Evolutionary conservation across 106 monocot genomes (phyloP).

Genomic region (Dendrobium huoshanense): DNA sequence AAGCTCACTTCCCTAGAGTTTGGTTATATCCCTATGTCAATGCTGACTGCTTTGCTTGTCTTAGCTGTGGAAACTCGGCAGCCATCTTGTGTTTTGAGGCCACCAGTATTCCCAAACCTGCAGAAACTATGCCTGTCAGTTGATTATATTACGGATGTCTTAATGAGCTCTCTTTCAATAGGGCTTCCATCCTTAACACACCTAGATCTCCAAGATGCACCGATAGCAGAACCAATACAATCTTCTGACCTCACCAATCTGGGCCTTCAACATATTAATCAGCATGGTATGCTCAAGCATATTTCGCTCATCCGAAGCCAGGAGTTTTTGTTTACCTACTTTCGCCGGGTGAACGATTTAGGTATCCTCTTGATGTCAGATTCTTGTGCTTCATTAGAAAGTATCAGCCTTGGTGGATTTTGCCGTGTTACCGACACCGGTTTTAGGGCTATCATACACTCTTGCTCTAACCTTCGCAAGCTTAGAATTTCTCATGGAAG

Average conservation of each 20-base stretch:
- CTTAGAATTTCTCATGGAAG: slow-evolving; percentile 76
- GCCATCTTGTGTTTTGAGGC: slow-evolving; percentile 14
- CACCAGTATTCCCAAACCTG: slow-evolving; percentile 51
- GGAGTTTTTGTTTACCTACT: slow-evolving; percentile 71
- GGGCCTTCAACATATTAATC: slow-evolving; percentile 79
- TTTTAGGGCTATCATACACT: slow-evolving; percentile 80
- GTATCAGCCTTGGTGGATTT: slow-evolving; percentile 83
- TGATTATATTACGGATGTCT: slow-evolving; percentile 67
- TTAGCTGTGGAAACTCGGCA: slow-evolving; percentile 16
- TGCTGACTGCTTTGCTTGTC: slow-evolving; percentile 52
- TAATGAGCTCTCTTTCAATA: slow-evolving; percentile 55
- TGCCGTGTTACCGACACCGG: slow-evolving; percentile 89
- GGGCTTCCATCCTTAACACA: slow-evolving; percentile 55
- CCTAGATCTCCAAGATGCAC: slow-evolving; percentile 93
- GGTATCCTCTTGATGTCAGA: slow-evolving; percentile 79
- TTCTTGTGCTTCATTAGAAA: slow-evolving; percentile 69
- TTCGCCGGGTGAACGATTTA: slow-evolving; percentile 80
- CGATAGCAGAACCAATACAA: slow-evolving; percentile 48
- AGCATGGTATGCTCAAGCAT: slow-evolving; percentile 68
- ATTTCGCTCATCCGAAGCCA: slow-evolving; percentile 81
- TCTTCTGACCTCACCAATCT: slow-evolving; percentile 68
- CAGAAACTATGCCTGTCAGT: slow-evolving; percentile 78
- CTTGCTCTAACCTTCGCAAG: slow-evolving; percentile 58
- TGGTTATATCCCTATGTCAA: slow-evolving; percentile 64
- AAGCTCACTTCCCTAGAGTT: slow-evolving; percentile 67